Base-by-base conservation (phyloP, 1,139 yeast genomes). In the Diutina pseudorugosa region DNA sequence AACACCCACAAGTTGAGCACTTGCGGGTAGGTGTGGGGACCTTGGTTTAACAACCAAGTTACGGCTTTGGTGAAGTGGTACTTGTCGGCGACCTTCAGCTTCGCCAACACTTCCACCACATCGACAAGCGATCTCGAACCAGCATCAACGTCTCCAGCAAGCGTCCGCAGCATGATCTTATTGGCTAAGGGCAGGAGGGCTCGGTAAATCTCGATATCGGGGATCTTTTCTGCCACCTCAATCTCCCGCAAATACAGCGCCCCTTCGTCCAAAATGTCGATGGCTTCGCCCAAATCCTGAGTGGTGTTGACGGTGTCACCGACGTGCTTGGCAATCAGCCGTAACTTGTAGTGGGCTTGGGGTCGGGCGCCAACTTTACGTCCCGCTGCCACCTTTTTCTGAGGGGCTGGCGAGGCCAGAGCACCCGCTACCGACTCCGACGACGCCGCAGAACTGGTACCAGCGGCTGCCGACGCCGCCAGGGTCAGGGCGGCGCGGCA, bases 201-300 rank as follows among this genome's bases (percentile, higher is more conserved):
- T 11, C 57, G 58, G 53, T 58, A 65, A 48, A 72, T 57, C n/a
- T 59, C 56, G 11, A 56, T 59, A 16, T 64, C 65, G 7, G 60
- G 55, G 53, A 74, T 70, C 18, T 56, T 57, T 58, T 73, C 78
- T 1, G 64, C 60, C 4, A 53, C 57, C 58, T 72, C 73, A 53
- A 73, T 63, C 50, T 72, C 73, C 52, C 74, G 62, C 55, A 74
- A 62, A 58, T 71, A 74, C 36, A 68, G 57, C 44, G 73, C 60
- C 1, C 77, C 78, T 58, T 74, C 78, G 51, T 72, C 76, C 51
- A 72, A 65, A 53, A 74, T 72, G 44, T 67, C 73, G 27, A 67
- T 57, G 20, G 71, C 60, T 55, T 72, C 77, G 4, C 58, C 51
- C 36, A 70, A 57, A 50, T 65, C 66, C 4, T 52, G 53, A 18